Evolutionary conservation across 1,139 yeast species (phyloP), one percentile per base, ranked within the genome.

Genomic region (Protomyces pachydermus): DNA sequence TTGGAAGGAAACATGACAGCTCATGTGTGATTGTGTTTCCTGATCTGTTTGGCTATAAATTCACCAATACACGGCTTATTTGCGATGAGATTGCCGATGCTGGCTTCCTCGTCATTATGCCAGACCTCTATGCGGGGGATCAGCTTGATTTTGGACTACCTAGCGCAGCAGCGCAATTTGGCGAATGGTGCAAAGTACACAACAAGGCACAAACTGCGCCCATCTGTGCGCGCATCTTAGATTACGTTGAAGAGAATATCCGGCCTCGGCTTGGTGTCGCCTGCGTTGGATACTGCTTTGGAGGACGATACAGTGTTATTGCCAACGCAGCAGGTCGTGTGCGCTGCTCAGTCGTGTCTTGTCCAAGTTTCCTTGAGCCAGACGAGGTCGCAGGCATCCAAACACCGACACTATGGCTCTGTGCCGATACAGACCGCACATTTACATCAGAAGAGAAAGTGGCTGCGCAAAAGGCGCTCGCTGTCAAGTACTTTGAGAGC

Each of bases 221-320:
- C 20, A 34, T 67, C 45, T 50, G 67, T 38, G 65, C 65, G 32
- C 62, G 51, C 54, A 56, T 67, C 6, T 37, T 67, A 23, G 67
- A 57, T 35, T 65, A 54, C 54, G 54, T 58, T 38, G 67, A 67
- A 64, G 66, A 64, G 65, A 61, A 64, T 35, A 66, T 54, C 23
- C 69, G 69, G 9, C 64, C 62, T 6, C 65, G 67, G 20, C 54
- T 52, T 14, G 64, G 67, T 38, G 52, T 64, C 45, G 67, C 65
- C 39, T 39, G 66, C 6, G 67, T 67, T 28, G 69, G 69, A 1
- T 67, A 66, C 68, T 67, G 69, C 61, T 67, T 65, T 46, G 69
- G 69, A 14, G 69, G 65, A 8, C 67, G 67, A 60, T 67, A 67
- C 62, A 67, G 35, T 74, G 71, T 14, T 61, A 46, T 58, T 38